Base-by-base conservation (phyloP, 2,329 filamentous ascomycete species). In the Aspergillus phoenicis region DNA sequence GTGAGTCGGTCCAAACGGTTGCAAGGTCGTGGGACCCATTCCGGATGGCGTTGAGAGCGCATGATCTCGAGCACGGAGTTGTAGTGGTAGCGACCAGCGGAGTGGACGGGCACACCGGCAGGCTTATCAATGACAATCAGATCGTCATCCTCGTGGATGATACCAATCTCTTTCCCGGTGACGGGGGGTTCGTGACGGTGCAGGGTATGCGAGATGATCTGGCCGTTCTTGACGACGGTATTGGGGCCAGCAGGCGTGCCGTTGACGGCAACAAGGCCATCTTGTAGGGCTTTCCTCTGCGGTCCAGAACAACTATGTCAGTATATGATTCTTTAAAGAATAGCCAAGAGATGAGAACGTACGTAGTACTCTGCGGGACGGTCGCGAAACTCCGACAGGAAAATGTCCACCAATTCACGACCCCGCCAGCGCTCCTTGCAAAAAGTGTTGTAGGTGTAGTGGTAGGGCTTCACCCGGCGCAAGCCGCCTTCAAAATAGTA, bases 51-150 rank as follows among this genome's bases (percentile, higher is more conserved):
- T 72, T 97, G 90, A 2, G 91, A 86, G 68, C 91, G 89, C 86
- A 99, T 89, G 67, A 99, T 97, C 81, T 98, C 93, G 41, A 96
- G 85, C 49, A 99, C 86, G 0, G 91, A 94, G 79, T 99, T 99
- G 82, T 90, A 96, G 75, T 94, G 93, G 81, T 99, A 99, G 52
- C 95, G 88, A 5, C 95, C 95, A 0, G 95, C 94, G 5, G 95
- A 91, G 75, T 99, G 95, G 0, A 99, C 95, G 0, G 95, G 95
- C 43, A 99, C 89, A 6, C 95, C 95, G 0, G 94, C 90, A 0
- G 95, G 95, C 77, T 99, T 99, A 80, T 97, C 93, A 75, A 99
- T 96, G 63, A 98, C 93, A 61, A 99, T 90, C 82, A 99, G 89
- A 67, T 93, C 90, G 49, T 96, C 87, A 68, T 97, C 92, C 77